Percentiles rank a stretch among this genome's conserved stretches.
These are phyloP conservation scores for Chenopodium suecicum DNA, from an alignment of 148 eudicot genomes.

Conservation along the genomic window DNA sequence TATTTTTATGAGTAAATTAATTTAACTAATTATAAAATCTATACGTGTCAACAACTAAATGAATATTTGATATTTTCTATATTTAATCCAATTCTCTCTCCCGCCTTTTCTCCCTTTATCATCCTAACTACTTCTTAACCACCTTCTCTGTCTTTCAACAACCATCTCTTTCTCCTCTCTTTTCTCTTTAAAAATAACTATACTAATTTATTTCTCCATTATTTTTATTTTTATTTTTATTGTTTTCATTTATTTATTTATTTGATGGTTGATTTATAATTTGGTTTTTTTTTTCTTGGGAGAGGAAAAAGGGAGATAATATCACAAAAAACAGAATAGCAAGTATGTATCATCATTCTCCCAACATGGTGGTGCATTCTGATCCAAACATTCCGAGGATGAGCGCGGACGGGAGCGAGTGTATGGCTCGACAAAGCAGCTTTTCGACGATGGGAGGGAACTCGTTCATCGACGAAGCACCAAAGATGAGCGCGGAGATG, in stretches of 20 bases:
- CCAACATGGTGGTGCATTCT: constrained; percentile 12
- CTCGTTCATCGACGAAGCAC: constrained; percentile 31
- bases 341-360: neutral
- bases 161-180: neutral
- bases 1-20: neutral
- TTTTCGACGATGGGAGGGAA: constrained; percentile 38
- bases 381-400: constrained; percentile 30
- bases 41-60: constrained; percentile 19
- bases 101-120: constrained; percentile 12
- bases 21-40: neutral
- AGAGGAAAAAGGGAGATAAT: neutral
- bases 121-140: constrained; percentile 13
- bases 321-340: neutral
- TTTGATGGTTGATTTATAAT: neutral
- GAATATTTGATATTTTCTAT: neutral
- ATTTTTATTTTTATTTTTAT: too few relatives aligned
- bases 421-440: constrained; percentile 38
- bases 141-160: constrained; percentile 15
- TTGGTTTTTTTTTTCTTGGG: neutral
- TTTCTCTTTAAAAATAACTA: neutral
- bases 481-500: constrained; percentile 42
- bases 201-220: neutral
- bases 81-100: constrained; percentile 11
- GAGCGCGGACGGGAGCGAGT: constrained; percentile 29
- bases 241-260: too few relatives aligned